These are phyloP conservation scores for Anisodus tanguticus DNA, from an alignment of 257 asterid genomes.

Conservation along the genomic window DNA sequence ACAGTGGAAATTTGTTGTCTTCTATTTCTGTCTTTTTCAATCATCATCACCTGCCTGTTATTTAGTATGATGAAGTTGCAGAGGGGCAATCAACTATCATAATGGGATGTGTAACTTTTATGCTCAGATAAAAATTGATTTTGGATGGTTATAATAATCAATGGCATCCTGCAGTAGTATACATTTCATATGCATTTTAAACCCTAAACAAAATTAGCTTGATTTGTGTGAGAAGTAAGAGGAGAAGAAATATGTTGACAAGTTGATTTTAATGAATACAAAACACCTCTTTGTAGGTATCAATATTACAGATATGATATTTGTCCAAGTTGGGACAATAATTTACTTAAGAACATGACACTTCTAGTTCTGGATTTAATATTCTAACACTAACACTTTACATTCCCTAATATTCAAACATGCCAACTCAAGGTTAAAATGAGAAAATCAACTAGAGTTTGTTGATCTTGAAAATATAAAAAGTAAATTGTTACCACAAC, in stretches of 20 bases:
- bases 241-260: background rate
- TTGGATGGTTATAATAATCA: background rate
- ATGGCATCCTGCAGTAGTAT: conserved; percentile 3
- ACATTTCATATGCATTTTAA: background rate
- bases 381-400: background rate
- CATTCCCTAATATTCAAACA: conserved; percentile 11
- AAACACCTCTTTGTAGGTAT: background rate
- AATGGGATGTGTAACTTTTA: background rate
- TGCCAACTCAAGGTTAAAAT: background rate
- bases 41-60: background rate
- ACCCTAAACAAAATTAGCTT: conserved; percentile 5
- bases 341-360: background rate
- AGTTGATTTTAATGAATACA: background rate
- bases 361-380: background rate
- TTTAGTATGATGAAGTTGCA: background rate
- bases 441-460: conserved; percentile 13
- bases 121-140: background rate
- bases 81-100: background rate
- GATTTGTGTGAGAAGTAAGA: conserved; percentile 10
- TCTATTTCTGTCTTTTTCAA: conserved; percentile 29
- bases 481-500: background rate
- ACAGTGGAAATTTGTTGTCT: conserved; percentile 5
- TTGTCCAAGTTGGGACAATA: conserved; percentile 15
- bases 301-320: background rate
- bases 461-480: conserved; percentile 7